These are phyloP conservation scores for Clarireedia homoeocarpa DNA, from an alignment of 2,329 filamentous ascomycete species.

Conservation along the genomic window DNA sequence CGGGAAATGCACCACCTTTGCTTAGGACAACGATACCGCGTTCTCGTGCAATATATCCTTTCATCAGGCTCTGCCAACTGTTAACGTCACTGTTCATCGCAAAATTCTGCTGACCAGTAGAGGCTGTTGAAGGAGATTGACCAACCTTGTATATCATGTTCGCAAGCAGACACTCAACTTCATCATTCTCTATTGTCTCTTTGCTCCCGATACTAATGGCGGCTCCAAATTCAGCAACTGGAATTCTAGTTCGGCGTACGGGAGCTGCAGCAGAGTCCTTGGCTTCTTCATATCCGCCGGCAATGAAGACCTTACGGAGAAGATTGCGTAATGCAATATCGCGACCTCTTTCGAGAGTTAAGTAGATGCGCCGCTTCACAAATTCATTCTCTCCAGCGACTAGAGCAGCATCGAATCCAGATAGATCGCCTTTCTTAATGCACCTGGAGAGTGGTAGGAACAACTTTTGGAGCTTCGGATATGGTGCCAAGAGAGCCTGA, in stretches of 20 bases:
- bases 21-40: conserved; percentile 85
- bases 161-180: conserved; percentile 89
- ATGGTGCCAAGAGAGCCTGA: conserved; percentile 59
- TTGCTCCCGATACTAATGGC: conserved; percentile 68
- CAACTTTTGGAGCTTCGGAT: conserved; percentile 66
- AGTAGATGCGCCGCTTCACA: conserved; percentile 85
- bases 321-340: conserved; percentile 90
- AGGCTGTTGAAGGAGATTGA: conserved; percentile 11
- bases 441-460: conserved; percentile 72
- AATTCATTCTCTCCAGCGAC: conserved; percentile 83
- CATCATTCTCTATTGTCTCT: conserved; percentile 70
- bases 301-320: conserved; percentile 82
- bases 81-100: background rate
- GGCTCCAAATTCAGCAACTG: conserved; percentile 75
- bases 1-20: conserved; percentile 88
- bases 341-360: conserved; percentile 84
- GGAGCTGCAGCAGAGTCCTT: conserved; percentile 60
- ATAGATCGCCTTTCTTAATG: conserved; percentile 76
- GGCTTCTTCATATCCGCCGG: conserved; percentile 70
- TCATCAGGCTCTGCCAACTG: conserved; percentile 51
- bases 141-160: conserved; percentile 97
- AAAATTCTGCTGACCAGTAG: background rate
- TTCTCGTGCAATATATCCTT: conserved; percentile 93
- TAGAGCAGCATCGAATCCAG: conserved; percentile 76
- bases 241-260: conserved; percentile 67